Base-by-base conservation (phyloP, 2,329 filamentous ascomycete genomes). In the Hyphodiscus sp. region DNA sequence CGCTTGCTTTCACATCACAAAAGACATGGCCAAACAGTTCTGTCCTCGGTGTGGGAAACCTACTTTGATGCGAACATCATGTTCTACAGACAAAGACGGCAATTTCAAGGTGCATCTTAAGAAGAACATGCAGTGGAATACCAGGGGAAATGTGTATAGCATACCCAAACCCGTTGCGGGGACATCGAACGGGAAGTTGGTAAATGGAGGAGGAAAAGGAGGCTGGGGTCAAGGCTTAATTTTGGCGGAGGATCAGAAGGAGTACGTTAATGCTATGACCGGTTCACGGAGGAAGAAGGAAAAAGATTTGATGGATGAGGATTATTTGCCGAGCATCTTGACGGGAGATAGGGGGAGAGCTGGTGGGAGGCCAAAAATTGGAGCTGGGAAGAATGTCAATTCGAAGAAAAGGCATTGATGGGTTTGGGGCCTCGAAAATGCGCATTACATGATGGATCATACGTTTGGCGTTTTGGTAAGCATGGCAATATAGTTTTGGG, bases 71-170 rank as follows among this genome's bases (percentile, higher is more conserved):
- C 83, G 92, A 58, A 87, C 91, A 0, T 86, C 86, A 20, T 96
- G 91, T 77, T 87, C 87, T 26, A 96, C 91, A 2, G 86, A 91
- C 65, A 76, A 83, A 23, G 80, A 83, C 49, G 94, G 94, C 49
- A 82, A 85, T 63, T 95, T 96, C 74, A 84, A 80, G 55, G 72
- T 99, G 55, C 89, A 96, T 68, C 76, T 99, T 55, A 95, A 95
- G 77, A 86, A 85, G 71, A 96, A 96, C 70, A 96, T 94, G 77
- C 90, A 96, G 73, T 96, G 86, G 85, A 97, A 96, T 72, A 95
- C 87, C 62, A 81, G 91, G 20, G 94, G 94, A 50, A 94, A 96
- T 70, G 82, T 89, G 41, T 99, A 86, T 75, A 95, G 90, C 69
- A 84, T 99, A 45, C 94, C 94, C 1, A 97, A 96, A 74, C 89